Evolutionary conservation across 495 filamentous ascomycete species (phyloP).

Genomic region (Aspergillus carlsbadensis): DNA sequence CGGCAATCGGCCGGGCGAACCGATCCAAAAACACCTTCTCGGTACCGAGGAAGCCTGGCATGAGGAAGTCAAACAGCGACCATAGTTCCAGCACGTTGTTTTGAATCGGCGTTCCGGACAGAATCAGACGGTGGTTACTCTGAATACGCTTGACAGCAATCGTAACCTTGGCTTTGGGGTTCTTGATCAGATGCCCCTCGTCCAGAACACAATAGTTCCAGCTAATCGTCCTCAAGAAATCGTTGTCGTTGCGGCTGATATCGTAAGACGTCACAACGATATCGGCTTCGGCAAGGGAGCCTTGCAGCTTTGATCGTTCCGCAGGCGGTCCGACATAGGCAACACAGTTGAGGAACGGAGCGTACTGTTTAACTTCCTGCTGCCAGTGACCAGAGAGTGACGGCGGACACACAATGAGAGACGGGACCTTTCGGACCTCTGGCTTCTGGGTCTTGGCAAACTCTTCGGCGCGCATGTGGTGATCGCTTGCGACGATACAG

Average conservation of each 20-base stretch:
- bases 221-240: constrained; percentile 74
- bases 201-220: constrained; percentile 99
- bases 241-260: constrained; percentile 90
- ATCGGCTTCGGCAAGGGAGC: constrained; percentile 70
- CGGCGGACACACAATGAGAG: constrained; percentile 92
- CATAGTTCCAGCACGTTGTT: constrained; percentile 98
- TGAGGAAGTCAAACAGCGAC: constrained; percentile 98
- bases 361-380: constrained; percentile 92
- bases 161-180: constrained; percentile 90
- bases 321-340: constrained; percentile 87
- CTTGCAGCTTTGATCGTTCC: constrained; percentile 68
- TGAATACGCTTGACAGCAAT: constrained; percentile 81
- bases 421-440: constrained; percentile 79
- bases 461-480: constrained; percentile 89
- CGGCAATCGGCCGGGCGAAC: constrained; percentile 96
- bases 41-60: constrained; percentile 97
- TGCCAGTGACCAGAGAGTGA: constrained; percentile 99
- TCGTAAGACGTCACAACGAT: constrained; percentile 98
- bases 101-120: constrained; percentile 96
- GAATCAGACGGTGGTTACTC: constrained; percentile 92
- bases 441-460: constrained; percentile 72
- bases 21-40: constrained; percentile 98
- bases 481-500: constrained; percentile 96
- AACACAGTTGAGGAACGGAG: constrained; percentile 85
- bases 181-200: constrained; percentile 98